Base-by-base conservation (phyloP, 768 basidiomycete genomes). In the Mycena alexandri region DNA sequence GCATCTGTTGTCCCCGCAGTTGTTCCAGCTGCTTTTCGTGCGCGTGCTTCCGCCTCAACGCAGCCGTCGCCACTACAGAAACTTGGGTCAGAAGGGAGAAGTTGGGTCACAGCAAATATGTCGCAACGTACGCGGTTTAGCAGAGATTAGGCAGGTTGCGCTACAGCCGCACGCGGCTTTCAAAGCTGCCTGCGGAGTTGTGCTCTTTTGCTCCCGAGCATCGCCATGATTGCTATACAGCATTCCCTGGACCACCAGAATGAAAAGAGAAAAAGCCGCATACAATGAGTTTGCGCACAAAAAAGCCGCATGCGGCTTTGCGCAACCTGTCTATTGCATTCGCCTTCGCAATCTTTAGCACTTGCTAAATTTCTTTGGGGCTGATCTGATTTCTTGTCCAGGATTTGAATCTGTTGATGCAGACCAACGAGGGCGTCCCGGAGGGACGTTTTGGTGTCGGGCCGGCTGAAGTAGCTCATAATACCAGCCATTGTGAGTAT, bases 351-450 rank as follows among this genome's bases (percentile, higher is more conserved):
- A 93, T 96, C 85, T 90, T 90, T 73, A 89, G 71, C 75, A 98
- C 96, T 68, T 97, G 95, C 54, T 96, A 94, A 70, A 97, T 96
- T 94, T 88, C 93, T 95, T 85, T 92, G 90, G 68, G 98, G 82
- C 79, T 93, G 85, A 78, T 98, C 96, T 83, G 98, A 96, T 85
- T 96, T 98, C 94, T 98, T 99, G 87, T 98, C 95, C 72, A 98
- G 89, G 90, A 97, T 92, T 80, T 94, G 88, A 69, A 98, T 86
- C 77, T 98, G 95, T 80, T 96, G 92, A 75, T 96, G 89, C 72
- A 99, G 84, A 51, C 86, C 86, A 65, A 98, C 92, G 79, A 99
- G 98, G 51, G 97, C 94, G 78, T 98, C 94, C 69, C 94, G 87
- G 46, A 96, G 90, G 33, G 90, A 83, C 79, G 92, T 89, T 79